Percentiles rank a stretch among this genome's conserved stretches.
Conservation (phyloP, 495 filamentous ascomycete genomes). For the Annulohypoxylon moriforme region DNA sequence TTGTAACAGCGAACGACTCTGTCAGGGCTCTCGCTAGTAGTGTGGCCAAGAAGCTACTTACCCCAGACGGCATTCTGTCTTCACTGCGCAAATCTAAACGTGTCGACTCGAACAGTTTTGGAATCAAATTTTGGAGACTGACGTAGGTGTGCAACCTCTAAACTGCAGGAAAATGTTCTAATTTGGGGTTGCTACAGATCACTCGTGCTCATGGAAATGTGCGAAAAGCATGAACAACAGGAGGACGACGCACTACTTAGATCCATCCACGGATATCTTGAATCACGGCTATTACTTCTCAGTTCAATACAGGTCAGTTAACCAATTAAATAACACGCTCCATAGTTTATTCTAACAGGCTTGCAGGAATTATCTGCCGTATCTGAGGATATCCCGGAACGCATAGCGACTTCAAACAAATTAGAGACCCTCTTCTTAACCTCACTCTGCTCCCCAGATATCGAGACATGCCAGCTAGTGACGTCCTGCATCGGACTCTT, state of each 20-base stretch:
- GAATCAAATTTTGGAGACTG: conserved; percentile 63
- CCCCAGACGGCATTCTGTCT: conserved; percentile 51
- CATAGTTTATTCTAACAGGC: conserved; percentile 21
- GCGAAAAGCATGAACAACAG: conserved; percentile 58
- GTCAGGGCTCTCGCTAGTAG: conserved; percentile 58
- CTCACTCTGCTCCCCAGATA: conserved; percentile 70
- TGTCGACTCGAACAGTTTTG: conserved; percentile 54
- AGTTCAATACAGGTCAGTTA: conserved; percentile 57
- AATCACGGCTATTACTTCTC: conserved; percentile 60
- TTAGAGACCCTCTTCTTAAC: conserved; percentile 70
- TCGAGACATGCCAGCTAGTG: conserved; percentile 70
- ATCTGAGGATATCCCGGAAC: conserved; percentile 62
- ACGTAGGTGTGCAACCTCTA: conserved; percentile 59
- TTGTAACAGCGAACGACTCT: conserved; percentile 62
- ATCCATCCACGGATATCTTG: conserved; percentile 64
- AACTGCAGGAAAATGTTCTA: conserved; percentile 7
- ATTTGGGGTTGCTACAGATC: conserved; percentile 52
- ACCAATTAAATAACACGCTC: neutral
- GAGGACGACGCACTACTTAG: conserved; percentile 55
- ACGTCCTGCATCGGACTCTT: conserved; percentile 71
- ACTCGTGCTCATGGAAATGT: conserved; percentile 61
- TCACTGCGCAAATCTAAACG: conserved; percentile 54
- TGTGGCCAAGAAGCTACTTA: conserved; percentile 61
- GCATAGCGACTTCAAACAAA: conserved; percentile 59
- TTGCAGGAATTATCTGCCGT: conserved; percentile 60